Conservation (phyloP, 768 basidiomycete genomes). For the Lentinula lateritia region DNA sequence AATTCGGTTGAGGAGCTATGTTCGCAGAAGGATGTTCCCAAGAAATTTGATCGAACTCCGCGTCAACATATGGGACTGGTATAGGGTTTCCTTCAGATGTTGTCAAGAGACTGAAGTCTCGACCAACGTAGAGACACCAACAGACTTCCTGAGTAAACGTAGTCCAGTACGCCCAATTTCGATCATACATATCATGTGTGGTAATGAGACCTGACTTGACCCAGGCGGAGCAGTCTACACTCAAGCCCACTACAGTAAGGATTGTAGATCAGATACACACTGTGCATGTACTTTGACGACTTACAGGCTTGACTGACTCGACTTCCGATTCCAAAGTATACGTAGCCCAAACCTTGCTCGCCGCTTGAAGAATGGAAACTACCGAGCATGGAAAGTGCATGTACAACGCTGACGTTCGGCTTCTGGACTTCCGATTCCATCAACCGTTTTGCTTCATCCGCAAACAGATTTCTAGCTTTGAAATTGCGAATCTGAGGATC, state of each 20-base stretch:
- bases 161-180: conserved; percentile 38
- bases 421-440: conserved; percentile 14
- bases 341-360: conserved; percentile 12
- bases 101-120: conserved; percentile 26
- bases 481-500: conserved; percentile 12
- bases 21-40: conserved; percentile 25
- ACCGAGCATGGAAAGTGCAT: conserved; percentile 14
- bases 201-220: conserved; percentile 31
- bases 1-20: conserved; percentile 17
- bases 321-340: conserved; percentile 21
- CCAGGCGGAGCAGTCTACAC: conserved; percentile 30
- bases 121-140: conserved; percentile 40
- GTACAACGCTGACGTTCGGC: conserved; percentile 17
- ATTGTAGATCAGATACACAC: background rate
- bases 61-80: conserved; percentile 28
- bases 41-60: conserved; percentile 24
- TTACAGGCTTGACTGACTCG: conserved; percentile 35
- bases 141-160: conserved; percentile 31
- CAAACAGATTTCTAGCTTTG: conserved; percentile 11
- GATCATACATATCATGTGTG: conserved; percentile 27
- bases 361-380: conserved; percentile 13
- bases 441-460: conserved; percentile 8
- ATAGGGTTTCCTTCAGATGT: conserved; percentile 16
- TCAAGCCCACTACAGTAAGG: conserved; percentile 28
- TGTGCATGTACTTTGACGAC: conserved; percentile 7